These are phyloP conservation scores for Zostera marina DNA, from an alignment of 116 monocot species.

Conservation along the genomic window DNA sequence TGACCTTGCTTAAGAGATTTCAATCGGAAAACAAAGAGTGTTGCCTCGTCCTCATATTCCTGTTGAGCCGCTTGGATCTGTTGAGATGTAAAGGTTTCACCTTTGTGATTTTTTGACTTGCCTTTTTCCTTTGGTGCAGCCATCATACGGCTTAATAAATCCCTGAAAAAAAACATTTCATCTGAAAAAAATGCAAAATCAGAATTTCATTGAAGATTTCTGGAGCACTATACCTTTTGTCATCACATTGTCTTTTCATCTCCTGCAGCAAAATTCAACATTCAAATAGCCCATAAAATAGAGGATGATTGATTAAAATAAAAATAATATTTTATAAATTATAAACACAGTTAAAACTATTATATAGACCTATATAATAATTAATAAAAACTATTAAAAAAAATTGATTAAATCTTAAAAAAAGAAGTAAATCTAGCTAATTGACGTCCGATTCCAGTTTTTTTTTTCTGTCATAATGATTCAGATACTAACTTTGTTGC, in stretches of 20 bases:
- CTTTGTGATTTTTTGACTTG: slow-evolving; percentile 29
- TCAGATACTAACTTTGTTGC: not conserved
- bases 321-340: not conserved
- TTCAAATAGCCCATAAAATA: slow-evolving; percentile 3
- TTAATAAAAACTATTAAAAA: too few relatives aligned
- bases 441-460: not conserved
- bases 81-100: slow-evolving; percentile 35
- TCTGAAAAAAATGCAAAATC: not conserved
- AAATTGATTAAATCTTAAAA: too few relatives aligned
- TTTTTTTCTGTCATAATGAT: not conserved
- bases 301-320: not conserved
- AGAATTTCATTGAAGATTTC: not conserved
- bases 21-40: slow-evolving; percentile 71
- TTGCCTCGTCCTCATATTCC: slow-evolving; percentile 61
- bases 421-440: not conserved
- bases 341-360: not conserved
- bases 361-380: too few relatives aligned
- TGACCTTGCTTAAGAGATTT: slow-evolving; percentile 92
- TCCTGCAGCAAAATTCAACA: slow-evolving; percentile 28
- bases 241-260: slow-evolving; percentile 69
- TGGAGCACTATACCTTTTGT: slow-evolving; percentile 27
- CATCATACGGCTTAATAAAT: slow-evolving; percentile 23
- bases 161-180: slow-evolving; percentile 2
- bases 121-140: slow-evolving; percentile 43
- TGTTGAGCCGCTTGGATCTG: slow-evolving; percentile 54